A percentile compares a stretch with the other conserved stretches of the same genome.
phyloP scores from a whole-genome alignment of 2,329 filamentous ascomycete species.

The Pseudogymnoascus sp. region DNA sequence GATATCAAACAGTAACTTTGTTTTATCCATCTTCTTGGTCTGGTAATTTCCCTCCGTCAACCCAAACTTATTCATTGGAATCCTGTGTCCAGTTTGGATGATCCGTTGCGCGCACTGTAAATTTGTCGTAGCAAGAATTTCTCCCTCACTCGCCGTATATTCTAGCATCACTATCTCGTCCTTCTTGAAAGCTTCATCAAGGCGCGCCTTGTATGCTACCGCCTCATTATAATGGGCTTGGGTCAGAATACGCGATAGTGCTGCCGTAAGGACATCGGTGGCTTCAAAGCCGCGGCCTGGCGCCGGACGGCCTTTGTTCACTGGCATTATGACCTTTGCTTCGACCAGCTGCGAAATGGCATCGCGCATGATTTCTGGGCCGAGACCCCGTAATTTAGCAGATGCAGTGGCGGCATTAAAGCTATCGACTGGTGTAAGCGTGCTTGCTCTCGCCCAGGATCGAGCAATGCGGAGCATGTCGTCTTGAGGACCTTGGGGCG shows the following conservation, averaged over 20 bases:
- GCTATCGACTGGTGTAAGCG: slow-evolving; percentile 41
- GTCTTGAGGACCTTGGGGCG: slow-evolving; percentile 18
- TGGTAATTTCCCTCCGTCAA: slow-evolving; percentile 65
- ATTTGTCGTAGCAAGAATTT: slow-evolving; percentile 58
- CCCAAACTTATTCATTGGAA: slow-evolving; percentile 58
- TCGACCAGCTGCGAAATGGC: slow-evolving; percentile 19
- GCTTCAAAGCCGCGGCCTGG: slow-evolving; percentile 54
- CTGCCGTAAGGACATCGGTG: slow-evolving; percentile 47
- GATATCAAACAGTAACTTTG: slow-evolving; percentile 55
- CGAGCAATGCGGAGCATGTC: slow-evolving; percentile 36
- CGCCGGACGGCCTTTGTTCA: slow-evolving; percentile 48
- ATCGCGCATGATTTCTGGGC: slow-evolving; percentile 14
- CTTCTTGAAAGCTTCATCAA: slow-evolving; percentile 46
- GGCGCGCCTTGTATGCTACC: slow-evolving; percentile 46
- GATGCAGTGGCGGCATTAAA: slow-evolving; percentile 42
- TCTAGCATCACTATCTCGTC: slow-evolving; percentile 38
- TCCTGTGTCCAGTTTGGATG: slow-evolving; percentile 41
- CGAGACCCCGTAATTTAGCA: slow-evolving; percentile 33
- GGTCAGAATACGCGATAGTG: slow-evolving; percentile 48
- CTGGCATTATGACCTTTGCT: slow-evolving; percentile 41
- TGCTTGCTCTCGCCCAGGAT: slow-evolving; percentile 53
- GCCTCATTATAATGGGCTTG: slow-evolving; percentile 49
- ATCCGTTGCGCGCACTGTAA: slow-evolving; percentile 52
- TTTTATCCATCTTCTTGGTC: slow-evolving; percentile 57
- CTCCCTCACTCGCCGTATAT: slow-evolving; percentile 52